Evolutionary conservation across 2,329 filamentous ascomycete species (phyloP).

Genomic region (Pseudofabraea citricarpa): DNA sequence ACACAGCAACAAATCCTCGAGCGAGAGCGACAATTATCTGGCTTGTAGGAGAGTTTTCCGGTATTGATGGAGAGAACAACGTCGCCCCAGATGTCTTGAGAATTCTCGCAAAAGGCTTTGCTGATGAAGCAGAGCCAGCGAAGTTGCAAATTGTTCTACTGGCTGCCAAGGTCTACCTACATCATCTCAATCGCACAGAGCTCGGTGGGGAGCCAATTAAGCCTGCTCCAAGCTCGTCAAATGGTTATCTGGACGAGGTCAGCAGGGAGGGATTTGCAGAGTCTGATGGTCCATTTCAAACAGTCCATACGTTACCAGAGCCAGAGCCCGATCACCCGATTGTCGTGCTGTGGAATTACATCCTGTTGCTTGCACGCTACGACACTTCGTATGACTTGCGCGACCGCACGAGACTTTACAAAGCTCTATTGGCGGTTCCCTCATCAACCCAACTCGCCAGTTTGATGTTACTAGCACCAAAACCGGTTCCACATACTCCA

Average conservation of each 20-base stretch:
- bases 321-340: conserved; percentile 56
- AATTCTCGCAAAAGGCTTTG: conserved; percentile 80
- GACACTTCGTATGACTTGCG: conserved; percentile 93
- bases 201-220: conserved; percentile 32
- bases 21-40: conserved; percentile 94
- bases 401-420: conserved; percentile 85
- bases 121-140: conserved; percentile 76
- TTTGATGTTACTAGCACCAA: conserved; percentile 85
- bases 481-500: conserved; percentile 85
- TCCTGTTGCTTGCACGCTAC: conserved; percentile 80
- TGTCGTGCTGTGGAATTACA: conserved; percentile 76
- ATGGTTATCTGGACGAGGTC: conserved; percentile 14
- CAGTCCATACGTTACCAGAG: conserved; percentile 12
- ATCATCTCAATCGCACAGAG: conserved; percentile 68
- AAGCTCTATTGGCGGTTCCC: conserved; percentile 73
- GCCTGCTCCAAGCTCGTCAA: conserved; percentile 14
- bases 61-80: conserved; percentile 73
- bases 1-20: conserved; percentile 79
- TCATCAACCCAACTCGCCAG: conserved; percentile 76
- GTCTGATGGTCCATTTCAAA: conserved; percentile 12
- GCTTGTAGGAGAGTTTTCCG: conserved; percentile 93
- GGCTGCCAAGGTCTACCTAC: conserved; percentile 93
- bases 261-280: conserved; percentile 23
- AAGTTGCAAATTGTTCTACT: conserved; percentile 90
- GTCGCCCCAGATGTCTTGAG: conserved; percentile 90